Evolutionary conservation across 1,284 basidiomycete genomes (phyloP).

Genomic region (Ustilago nuda): DNA sequence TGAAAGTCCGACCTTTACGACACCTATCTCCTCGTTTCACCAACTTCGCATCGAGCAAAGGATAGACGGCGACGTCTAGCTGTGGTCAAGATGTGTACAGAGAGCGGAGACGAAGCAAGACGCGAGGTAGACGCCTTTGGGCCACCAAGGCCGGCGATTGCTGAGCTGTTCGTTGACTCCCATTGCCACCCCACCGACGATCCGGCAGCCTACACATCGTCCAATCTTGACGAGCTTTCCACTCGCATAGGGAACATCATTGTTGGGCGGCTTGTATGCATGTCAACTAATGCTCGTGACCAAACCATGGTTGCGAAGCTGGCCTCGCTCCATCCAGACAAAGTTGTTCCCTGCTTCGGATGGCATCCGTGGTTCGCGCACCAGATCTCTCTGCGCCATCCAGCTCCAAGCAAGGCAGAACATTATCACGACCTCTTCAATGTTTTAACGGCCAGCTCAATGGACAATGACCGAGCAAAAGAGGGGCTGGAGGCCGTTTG

Average conservation of each 20-base stretch:
- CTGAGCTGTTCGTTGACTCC: conserved; percentile 43
- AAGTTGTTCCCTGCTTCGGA: conserved; percentile 57
- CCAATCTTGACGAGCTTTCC: conserved; percentile 32
- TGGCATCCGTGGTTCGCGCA: conserved; percentile 66
- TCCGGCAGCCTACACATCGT: conserved; percentile 33
- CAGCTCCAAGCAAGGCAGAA: conserved; percentile 26
- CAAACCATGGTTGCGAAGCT: conserved; percentile 56
- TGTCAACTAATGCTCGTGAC: conserved; percentile 61
- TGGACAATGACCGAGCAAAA: not conserved
- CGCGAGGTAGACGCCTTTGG: not conserved
- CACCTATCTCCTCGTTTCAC: not conserved
- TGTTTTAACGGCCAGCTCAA: not conserved
- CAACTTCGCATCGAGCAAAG: not conserved
- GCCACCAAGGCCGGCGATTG: conserved; percentile 8
- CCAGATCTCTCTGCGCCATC: conserved; percentile 52
- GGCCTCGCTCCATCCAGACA: conserved; percentile 24
- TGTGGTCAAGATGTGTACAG: conserved; percentile 19
- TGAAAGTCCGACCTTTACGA: too few relatives aligned
- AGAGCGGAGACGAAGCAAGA: not conserved
- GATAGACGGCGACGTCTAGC: not conserved
- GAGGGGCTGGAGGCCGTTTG: conserved; percentile 47
- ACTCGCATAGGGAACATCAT: conserved; percentile 14
- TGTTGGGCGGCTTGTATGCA: conserved; percentile 48
- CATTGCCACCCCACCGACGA: conserved; percentile 66
- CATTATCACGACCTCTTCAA: conserved; percentile 56